These are phyloP conservation scores for Casaregolazyma lundiana DNA, from an alignment of 1,139 yeast genomes.

Conservation along the genomic window DNA sequence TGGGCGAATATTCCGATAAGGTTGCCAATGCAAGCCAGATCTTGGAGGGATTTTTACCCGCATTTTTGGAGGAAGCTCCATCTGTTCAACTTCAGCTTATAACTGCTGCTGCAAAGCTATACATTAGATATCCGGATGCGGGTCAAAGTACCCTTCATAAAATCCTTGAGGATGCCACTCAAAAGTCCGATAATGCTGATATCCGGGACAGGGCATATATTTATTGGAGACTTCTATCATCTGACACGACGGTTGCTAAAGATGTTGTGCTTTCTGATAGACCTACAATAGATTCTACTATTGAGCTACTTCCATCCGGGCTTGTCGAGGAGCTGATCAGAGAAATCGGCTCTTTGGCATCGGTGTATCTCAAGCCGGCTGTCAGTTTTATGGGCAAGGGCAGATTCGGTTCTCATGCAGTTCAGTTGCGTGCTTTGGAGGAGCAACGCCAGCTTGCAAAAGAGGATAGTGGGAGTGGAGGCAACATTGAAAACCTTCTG, in stretches of 20 bases:
- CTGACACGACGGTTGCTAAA: constrained; percentile 46
- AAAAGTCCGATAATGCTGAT: constrained; percentile 81
- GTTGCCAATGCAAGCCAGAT: constrained; percentile 51
- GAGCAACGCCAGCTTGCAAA: constrained; percentile 76
- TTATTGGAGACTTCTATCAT: constrained; percentile 87
- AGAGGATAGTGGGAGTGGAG: constrained; percentile 43
- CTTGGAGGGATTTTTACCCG: constrained; percentile 48
- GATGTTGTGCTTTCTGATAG: constrained; percentile 55
- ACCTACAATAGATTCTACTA: constrained; percentile 69
- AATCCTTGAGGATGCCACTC: constrained; percentile 72
- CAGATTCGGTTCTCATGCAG: constrained; percentile 40
- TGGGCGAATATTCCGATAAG: constrained; percentile 82
- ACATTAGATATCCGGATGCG: constrained; percentile 45
- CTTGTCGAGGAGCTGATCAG: constrained; percentile 61
- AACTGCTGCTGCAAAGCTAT: constrained; percentile 75
- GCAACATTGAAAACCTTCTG: constrained; percentile 73
- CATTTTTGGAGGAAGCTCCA: constrained; percentile 69
- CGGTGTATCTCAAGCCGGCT: constrained; percentile 86
- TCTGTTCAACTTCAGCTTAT: constrained; percentile 71
- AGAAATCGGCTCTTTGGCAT: constrained; percentile 83
- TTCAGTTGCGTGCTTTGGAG: constrained; percentile 55
- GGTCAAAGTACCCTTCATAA: constrained; percentile 57
- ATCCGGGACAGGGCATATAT: constrained; percentile 91
- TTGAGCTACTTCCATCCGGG: constrained; percentile 64
- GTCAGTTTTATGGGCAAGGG: constrained; percentile 56